These are phyloP conservation scores for Hysterium pulicare DNA, from an alignment of 2,329 filamentous ascomycete genomes.

Conservation along the genomic window DNA sequence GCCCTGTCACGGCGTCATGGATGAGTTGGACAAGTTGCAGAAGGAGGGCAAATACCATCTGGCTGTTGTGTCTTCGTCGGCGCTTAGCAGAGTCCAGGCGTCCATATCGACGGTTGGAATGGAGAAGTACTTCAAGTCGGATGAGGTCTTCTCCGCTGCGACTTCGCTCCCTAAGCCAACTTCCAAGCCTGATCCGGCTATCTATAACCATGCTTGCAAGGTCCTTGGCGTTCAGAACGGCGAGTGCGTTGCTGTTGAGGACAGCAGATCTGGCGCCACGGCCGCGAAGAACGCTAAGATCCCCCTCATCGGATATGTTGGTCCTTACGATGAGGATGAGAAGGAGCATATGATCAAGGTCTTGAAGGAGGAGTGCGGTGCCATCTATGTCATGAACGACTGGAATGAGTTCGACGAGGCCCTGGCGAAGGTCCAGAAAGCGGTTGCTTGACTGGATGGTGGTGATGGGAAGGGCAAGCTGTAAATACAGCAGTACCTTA, in stretches of 20 bases:
- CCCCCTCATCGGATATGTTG: constrained; percentile 75
- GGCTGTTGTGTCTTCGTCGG: constrained; percentile 72
- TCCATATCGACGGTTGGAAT: constrained; percentile 72
- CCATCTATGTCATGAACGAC: constrained; percentile 41
- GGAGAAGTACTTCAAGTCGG: constrained; percentile 67
- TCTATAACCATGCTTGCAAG: constrained; percentile 69
- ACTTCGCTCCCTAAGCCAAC: constrained; percentile 70
- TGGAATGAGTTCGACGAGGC: constrained; percentile 43
- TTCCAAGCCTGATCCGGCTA: constrained; percentile 79
- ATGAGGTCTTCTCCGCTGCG: constrained; percentile 72
- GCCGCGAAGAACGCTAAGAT: constrained; percentile 73
- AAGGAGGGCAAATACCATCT: constrained; percentile 59
- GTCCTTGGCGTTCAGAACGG: constrained; percentile 63
- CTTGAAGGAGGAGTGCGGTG: constrained; percentile 38
- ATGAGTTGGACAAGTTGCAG: constrained; percentile 61
- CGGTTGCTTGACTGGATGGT: background rate
- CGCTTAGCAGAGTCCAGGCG: constrained; percentile 68
- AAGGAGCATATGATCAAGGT: constrained; percentile 38
- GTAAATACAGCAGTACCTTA: too few species aligned
- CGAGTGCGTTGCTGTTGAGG: constrained; percentile 76
- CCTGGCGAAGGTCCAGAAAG: constrained; percentile 38
- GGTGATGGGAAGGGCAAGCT: background rate
- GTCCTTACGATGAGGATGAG: constrained; percentile 43
- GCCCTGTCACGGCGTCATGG: constrained; percentile 64
- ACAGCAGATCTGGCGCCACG: constrained; percentile 74